Conservation (phyloP, 2,329 filamentous ascomycete genomes). For the Ceratocystis albifundus region DNA sequence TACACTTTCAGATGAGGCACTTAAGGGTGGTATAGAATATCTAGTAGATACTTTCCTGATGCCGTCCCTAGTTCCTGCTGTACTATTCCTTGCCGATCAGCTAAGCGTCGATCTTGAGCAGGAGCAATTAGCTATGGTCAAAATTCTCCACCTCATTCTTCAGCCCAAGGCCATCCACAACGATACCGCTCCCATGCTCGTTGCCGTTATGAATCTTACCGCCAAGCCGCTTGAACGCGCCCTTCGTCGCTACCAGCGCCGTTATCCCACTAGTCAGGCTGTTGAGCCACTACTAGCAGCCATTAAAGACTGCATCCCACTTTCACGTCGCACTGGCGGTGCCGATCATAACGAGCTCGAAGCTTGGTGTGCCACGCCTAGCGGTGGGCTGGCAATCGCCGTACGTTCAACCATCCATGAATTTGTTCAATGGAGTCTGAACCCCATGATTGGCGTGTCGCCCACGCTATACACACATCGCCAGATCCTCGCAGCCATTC, state of each 20-base stretch:
- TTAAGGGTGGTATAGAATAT: slow-evolving; percentile 67
- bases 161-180: slow-evolving; percentile 56
- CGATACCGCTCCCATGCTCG: slow-evolving; percentile 60
- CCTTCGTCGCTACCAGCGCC: slow-evolving; percentile 53
- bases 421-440: slow-evolving; percentile 55
- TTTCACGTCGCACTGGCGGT: slow-evolving; percentile 50
- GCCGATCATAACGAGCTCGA: slow-evolving; percentile 57
- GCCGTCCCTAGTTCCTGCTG: slow-evolving; percentile 63
- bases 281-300: slow-evolving; percentile 57
- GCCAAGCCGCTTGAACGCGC: slow-evolving; percentile 57
- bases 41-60: slow-evolving; percentile 68
- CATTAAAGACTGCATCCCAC: slow-evolving; percentile 48
- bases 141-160: slow-evolving; percentile 62
- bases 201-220: slow-evolving; percentile 58
- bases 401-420: slow-evolving; percentile 51
- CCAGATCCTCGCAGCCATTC: slow-evolving; percentile 47
- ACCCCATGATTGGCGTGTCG: slow-evolving; percentile 43
- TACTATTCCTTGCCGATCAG: slow-evolving; percentile 59
- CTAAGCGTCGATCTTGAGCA: slow-evolving; percentile 53
- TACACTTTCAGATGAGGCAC: slow-evolving; percentile 53
- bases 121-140: slow-evolving; percentile 57
- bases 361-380: slow-evolving; percentile 48
- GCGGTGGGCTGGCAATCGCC: slow-evolving; percentile 45
- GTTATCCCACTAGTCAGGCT: slow-evolving; percentile 55
- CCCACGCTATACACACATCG: slow-evolving; percentile 61